These are phyloP conservation scores for Ustulina deusta DNA, from an alignment of 2,329 filamentous ascomycete genomes.

Conservation along the genomic window DNA sequence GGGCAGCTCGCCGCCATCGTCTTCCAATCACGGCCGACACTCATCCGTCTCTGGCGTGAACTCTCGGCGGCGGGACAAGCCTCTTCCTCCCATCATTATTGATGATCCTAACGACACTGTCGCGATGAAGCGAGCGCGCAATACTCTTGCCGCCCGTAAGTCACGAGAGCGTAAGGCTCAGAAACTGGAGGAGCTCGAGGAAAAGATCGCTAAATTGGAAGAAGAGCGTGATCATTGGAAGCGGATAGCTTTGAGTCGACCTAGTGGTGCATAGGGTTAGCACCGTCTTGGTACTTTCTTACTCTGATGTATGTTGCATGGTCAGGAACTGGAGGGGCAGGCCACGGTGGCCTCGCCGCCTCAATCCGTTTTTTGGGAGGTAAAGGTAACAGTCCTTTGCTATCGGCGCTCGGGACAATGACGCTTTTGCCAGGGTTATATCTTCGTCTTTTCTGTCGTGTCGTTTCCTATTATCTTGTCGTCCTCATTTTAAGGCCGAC, in stretches of 20 bases:
- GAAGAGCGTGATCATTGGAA: slow-evolving; percentile 76
- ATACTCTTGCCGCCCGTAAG: slow-evolving; percentile 93
- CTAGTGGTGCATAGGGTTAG: slow-evolving; percentile 40
- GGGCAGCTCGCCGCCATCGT: slow-evolving; percentile 59
- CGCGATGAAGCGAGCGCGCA: slow-evolving; percentile 93
- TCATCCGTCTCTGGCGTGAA: slow-evolving; percentile 77
- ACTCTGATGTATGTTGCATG: slow-evolving; percentile 48
- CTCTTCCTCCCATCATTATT: slow-evolving; percentile 80
- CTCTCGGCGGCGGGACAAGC: slow-evolving; percentile 82
- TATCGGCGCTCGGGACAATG: slow-evolving; percentile 44
- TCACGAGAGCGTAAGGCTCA: slow-evolving; percentile 88
- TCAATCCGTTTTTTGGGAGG: slow-evolving; percentile 40
- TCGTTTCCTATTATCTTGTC: slow-evolving; percentile 39
- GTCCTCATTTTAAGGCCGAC: not conserved
- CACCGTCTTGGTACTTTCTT: slow-evolving; percentile 44
- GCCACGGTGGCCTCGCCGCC: slow-evolving; percentile 42
- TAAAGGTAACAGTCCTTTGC: slow-evolving; percentile 46
- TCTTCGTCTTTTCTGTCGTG: slow-evolving; percentile 41
- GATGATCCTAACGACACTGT: slow-evolving; percentile 78
- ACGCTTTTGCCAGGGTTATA: slow-evolving; percentile 44
- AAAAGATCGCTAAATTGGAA: slow-evolving; percentile 76
- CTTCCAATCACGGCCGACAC: slow-evolving; percentile 64
- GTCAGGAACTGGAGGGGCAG: slow-evolving; percentile 53
- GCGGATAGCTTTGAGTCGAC: slow-evolving; percentile 61
- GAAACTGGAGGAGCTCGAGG: slow-evolving; percentile 79